Evolutionary conservation across 805 yeast genomes (phyloP).

Genomic region (Pichia gijzeniarum): DNA sequence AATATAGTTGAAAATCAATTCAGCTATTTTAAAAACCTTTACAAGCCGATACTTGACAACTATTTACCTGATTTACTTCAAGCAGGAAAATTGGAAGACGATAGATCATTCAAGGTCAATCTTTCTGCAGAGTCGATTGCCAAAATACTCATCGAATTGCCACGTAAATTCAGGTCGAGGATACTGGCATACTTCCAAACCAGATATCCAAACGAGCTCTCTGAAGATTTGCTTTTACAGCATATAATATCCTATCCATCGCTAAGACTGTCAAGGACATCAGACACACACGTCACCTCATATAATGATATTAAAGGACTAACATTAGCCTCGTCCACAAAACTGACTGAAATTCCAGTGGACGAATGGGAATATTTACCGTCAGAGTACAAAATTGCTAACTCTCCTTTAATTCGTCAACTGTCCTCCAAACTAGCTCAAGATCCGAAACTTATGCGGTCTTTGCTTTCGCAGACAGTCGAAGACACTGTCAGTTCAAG

Average conservation of each 20-base stretch:
- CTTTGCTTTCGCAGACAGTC: constrained; percentile 29
- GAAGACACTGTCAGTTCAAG: constrained; percentile 56
- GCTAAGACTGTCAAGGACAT: background rate
- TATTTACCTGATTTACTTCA: constrained; percentile 32
- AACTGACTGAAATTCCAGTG: constrained; percentile 20
- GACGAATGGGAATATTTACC: constrained; percentile 32
- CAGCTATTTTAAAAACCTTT: constrained; percentile 60
- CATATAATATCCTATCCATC: constrained; percentile 14
- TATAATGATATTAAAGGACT: constrained; percentile 7
- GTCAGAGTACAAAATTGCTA: constrained; percentile 15
- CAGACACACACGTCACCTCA: background rate
- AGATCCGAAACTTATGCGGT: background rate
- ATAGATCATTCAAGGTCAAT: constrained; percentile 22
- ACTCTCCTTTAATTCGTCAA: constrained; percentile 1
- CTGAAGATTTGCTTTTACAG: constrained; percentile 28
- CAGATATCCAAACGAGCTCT: constrained; percentile 18
- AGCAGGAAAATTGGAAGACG: constrained; percentile 8
- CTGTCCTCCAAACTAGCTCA: background rate
- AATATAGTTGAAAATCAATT: constrained; percentile 82
- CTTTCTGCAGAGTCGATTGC: constrained; percentile 31
- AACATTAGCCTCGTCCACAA: constrained; percentile 18
- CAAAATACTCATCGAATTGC: constrained; percentile 44
- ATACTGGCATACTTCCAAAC: constrained; percentile 28
- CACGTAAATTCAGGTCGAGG: constrained; percentile 40
- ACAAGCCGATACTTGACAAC: constrained; percentile 53